These are phyloP conservation scores for Entoloma clypeatum DNA, from an alignment of 1,284 basidiomycete genomes.

Conservation along the genomic window DNA sequence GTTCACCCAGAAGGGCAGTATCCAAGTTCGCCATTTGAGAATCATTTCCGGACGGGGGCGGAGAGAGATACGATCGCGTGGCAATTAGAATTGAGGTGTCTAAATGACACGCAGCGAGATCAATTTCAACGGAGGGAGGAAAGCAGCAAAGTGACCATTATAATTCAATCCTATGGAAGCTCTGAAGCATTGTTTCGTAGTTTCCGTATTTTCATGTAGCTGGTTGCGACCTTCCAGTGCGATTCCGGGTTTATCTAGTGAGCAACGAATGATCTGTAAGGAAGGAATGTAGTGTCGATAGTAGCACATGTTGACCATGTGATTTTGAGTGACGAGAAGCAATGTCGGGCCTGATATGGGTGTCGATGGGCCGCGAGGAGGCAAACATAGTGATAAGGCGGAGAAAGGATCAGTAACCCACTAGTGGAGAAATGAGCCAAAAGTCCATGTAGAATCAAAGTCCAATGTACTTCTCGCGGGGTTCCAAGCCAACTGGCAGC, in stretches of 20 bases:
- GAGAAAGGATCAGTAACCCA: constrained; percentile 42
- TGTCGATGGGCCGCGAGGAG: constrained; percentile 48
- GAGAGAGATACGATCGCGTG: constrained; percentile 51
- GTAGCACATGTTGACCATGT: constrained; percentile 48
- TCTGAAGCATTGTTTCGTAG: constrained; percentile 45
- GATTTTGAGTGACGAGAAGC: constrained; percentile 54
- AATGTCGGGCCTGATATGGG: constrained; percentile 48
- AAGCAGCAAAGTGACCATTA: constrained; percentile 41
- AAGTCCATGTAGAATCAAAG: neutral
- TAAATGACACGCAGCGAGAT: constrained; percentile 24
- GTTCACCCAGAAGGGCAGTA: constrained; percentile 39
- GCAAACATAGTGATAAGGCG: constrained; percentile 43
- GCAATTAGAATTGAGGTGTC: constrained; percentile 63
- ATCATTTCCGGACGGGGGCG: constrained; percentile 24
- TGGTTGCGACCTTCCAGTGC: constrained; percentile 33
- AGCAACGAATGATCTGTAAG: constrained; percentile 44
- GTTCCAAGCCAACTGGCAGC: constrained; percentile 57
- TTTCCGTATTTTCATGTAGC: constrained; percentile 36
- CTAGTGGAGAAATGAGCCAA: constrained; percentile 28
- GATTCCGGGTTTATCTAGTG: constrained; percentile 38
- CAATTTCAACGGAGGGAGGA: neutral
- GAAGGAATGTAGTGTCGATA: constrained; percentile 37
- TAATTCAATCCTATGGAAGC: constrained; percentile 65
- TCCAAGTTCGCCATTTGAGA: constrained; percentile 41
- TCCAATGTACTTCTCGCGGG: constrained; percentile 51